Evolutionary conservation across 1,139 yeast species (phyloP).

Genomic region (Hansenula lynferdii): DNA sequence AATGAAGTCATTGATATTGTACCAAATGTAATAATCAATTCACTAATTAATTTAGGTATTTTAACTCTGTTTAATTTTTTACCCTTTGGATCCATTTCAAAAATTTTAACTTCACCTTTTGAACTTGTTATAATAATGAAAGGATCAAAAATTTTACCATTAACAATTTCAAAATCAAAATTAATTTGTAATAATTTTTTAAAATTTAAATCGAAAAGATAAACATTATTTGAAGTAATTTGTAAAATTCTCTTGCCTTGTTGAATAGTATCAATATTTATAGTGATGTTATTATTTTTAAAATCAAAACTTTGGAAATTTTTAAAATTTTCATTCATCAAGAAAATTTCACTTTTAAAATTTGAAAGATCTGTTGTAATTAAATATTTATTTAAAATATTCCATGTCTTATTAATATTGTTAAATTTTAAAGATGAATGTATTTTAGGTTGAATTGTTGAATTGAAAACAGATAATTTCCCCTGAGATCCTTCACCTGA

Average conservation of each 20-base stretch:
- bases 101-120: conserved; percentile 53
- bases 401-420: conserved; percentile 74
- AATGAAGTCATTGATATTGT: conserved; percentile 45
- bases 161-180: conserved; percentile 47
- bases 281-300: conserved; percentile 57
- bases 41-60: conserved; percentile 47
- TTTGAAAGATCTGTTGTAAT: conserved; percentile 69
- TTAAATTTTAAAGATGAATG: conserved; percentile 71
- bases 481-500: conserved; percentile 60
- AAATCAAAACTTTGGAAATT: conserved; percentile 62
- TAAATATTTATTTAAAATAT: conserved; percentile 47
- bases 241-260: conserved; percentile 65
- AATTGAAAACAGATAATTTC: conserved; percentile 55
- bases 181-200: conserved; percentile 34
- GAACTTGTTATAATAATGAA: conserved; percentile 51
- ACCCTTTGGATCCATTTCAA: conserved; percentile 31
- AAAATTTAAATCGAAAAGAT: conserved; percentile 62
- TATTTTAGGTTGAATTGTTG: conserved; percentile 60
- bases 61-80: conserved; percentile 28
- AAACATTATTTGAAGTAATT: conserved; percentile 62
- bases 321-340: conserved; percentile 60
- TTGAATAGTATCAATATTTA: conserved; percentile 60
- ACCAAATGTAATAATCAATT: conserved; percentile 65
- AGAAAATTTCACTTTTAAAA: conserved; percentile 67
- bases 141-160: conserved; percentile 53